Evolutionary conservation across 2,329 filamentous ascomycete species (phyloP).

Genomic region (Cercospora sesami): DNA sequence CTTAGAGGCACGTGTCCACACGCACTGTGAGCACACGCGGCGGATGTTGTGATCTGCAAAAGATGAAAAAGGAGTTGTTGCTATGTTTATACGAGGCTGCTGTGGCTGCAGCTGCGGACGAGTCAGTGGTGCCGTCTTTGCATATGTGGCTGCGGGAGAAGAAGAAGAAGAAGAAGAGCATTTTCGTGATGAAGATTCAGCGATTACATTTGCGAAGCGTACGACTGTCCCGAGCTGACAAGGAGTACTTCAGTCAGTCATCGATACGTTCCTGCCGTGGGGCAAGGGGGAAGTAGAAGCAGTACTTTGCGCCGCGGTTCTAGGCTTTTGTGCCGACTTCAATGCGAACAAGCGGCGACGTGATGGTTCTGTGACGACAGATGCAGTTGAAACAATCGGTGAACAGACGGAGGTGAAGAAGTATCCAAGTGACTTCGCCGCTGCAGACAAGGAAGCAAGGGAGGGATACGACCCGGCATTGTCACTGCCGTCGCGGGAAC

Average conservation of each 20-base stretch:
- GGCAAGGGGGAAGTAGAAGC: neutral
- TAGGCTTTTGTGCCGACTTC: neutral
- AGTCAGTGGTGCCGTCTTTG: neutral
- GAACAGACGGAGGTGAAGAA: neutral
- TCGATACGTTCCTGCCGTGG: neutral
- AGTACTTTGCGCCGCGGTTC: neutral
- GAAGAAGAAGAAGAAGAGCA: no score
- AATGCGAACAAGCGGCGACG: neutral
- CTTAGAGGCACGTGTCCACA: neutral
- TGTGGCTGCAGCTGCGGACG: neutral
- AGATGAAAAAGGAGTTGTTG: neutral
- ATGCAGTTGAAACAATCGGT: neutral
- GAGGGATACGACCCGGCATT: neutral
- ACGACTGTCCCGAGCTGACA: neutral
- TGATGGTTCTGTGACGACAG: neutral
- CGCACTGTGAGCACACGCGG: neutral
- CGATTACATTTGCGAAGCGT: neutral
- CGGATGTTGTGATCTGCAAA: neutral
- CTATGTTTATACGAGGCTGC: neutral
- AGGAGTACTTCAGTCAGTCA: neutral
- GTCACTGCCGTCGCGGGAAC: neutral
- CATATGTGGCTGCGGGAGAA: neutral
- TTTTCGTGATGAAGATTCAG: neutral
- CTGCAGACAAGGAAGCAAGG: neutral
- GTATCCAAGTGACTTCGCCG: neutral